Evolutionary conservation across 2,329 filamentous ascomycete genomes (phyloP), one percentile per base, ranked within the genome.

Genomic region (Trichoderma sp.): DNA sequence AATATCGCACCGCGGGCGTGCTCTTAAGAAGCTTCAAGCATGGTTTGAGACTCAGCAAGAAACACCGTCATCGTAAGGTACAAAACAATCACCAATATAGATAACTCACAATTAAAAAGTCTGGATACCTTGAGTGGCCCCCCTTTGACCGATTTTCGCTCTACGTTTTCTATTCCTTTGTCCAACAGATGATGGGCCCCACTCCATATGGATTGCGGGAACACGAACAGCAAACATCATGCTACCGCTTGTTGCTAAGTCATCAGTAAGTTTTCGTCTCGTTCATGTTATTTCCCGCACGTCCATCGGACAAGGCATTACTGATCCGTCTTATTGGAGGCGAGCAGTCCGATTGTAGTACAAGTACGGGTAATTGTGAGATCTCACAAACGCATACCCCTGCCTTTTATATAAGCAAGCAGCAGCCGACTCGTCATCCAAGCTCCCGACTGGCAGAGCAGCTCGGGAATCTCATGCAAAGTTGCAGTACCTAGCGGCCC

Each of bases 1-100:
- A 77, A 93, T 99, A 76, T 97, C 94, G 31, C 96, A 99, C 82
- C 91, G 96, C 55, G 91, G 88, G 73, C 92, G 91, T 76, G 96
- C 96, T n/a, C 83, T 99, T 65, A 86, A 89, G 72, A 97, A 97
- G 81, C 85, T 99, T 72, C 92, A 93, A 77, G 85, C 84, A 43
- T 98, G 95, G 93, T 86, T 97, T 52, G 53, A 67, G 33, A 49
- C 52, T 29, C 53, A 47, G 24, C 62, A 66, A n/a, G 53, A 35
- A n/a, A 29, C 62, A 13, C 27, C 58, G 1, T 33, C 62, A 6
- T 43, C 58, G 4, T 43, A 52, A 66, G 31, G 37, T 29, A 37
- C 4, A 47, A 19, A 11, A n/a, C n/a, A 58, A 1, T 33, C 14
- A 5, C 16, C n/a, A 13, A 49, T 13, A 29, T 65, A 47, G 62